Conservation (phyloP, 352 stramenopile genomes). For the Globisporangium echinulatum region DNA sequence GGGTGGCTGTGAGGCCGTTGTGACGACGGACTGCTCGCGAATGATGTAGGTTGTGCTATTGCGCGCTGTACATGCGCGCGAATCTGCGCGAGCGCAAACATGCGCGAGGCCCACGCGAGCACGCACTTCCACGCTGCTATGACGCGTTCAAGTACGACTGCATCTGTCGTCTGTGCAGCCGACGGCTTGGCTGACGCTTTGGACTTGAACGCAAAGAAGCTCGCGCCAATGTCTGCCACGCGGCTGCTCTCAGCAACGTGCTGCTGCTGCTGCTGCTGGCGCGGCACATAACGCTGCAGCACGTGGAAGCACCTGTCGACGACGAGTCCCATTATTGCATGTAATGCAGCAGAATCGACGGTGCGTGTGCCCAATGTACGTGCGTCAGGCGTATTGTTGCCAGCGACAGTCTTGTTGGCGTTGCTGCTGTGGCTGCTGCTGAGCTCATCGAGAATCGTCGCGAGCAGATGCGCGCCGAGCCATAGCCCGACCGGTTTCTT, state of each 20-base stretch:
- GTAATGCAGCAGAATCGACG: neutral
- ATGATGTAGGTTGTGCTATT: constrained; percentile 18
- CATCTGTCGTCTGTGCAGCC: constrained; percentile 5
- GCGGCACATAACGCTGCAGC: constrained; percentile 29
- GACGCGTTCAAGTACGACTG: constrained; percentile 15
- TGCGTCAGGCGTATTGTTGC: neutral
- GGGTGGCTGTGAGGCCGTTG: constrained; percentile 18
- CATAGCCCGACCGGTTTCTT: constrained; percentile 26
- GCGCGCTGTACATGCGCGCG: constrained; percentile 33
- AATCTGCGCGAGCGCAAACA: constrained; percentile 16
- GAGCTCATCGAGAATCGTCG: constrained; percentile 19
- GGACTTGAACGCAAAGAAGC: constrained; percentile 55
- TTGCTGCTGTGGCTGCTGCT: neutral
- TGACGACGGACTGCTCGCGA: constrained; percentile 4
- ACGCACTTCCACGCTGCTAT: constrained; percentile 20
- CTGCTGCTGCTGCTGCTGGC: constrained; percentile 3
- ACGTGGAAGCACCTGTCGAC: constrained; percentile 37
- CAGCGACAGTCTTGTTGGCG: neutral
- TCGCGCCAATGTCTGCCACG: constrained; percentile 21
- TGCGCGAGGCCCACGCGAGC: constrained; percentile 16
- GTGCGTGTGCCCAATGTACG: neutral
- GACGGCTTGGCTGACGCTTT: neutral
- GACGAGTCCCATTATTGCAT: constrained; percentile 17
- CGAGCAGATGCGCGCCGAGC: constrained; percentile 38
- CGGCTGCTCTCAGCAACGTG: too few relatives aligned